A percentile compares a stretch with the other conserved stretches of the same genome.
phyloP scores from a whole-genome alignment of 305 asterid genomes.

The Withania somnifera region DNA sequence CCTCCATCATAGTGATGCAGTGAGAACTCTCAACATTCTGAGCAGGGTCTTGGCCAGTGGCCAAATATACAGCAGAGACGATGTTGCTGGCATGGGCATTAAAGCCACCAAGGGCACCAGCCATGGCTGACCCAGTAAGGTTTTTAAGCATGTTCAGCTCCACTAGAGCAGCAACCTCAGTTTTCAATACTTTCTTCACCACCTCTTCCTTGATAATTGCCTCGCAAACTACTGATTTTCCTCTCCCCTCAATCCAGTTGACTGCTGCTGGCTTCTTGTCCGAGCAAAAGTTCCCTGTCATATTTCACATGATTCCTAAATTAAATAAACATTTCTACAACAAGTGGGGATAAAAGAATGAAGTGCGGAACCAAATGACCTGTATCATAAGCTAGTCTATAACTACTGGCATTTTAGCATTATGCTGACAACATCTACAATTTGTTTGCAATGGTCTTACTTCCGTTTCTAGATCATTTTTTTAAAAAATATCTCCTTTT shows the following conservation, averaged over 20 bases:
- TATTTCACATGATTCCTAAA: not conserved
- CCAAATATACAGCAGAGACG: slow-evolving; percentile 34
- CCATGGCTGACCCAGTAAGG: slow-evolving; percentile 42
- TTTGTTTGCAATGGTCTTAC: too few relatives aligned
- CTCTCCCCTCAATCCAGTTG: slow-evolving; percentile 51
- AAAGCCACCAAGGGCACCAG: slow-evolving; percentile 50
- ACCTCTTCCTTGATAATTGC: slow-evolving; percentile 37
- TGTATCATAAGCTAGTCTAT: too few relatives aligned
- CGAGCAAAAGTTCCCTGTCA: slow-evolving; percentile 36
- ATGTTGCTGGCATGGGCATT: slow-evolving; percentile 49
- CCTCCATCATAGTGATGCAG: slow-evolving; percentile 49
- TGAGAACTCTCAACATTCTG: slow-evolving; percentile 49
- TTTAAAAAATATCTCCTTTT: too few relatives aligned
- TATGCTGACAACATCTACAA: too few relatives aligned
- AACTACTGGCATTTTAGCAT: too few relatives aligned
- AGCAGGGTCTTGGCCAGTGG: slow-evolving; percentile 53
- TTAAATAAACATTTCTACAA: not conserved
- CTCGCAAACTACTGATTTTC: slow-evolving; percentile 45
- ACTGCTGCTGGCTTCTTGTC: slow-evolving; percentile 50
- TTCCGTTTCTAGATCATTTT: too few relatives aligned
- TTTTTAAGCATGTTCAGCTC: slow-evolving; percentile 46
- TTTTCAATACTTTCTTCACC: slow-evolving; percentile 40
- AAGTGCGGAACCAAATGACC: not conserved
- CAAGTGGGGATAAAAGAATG: not conserved
- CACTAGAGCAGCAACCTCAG: slow-evolving; percentile 32